phyloP scores from a whole-genome alignment of 495 filamentous ascomycete species.

The Hypoxylon perforatum region DNA sequence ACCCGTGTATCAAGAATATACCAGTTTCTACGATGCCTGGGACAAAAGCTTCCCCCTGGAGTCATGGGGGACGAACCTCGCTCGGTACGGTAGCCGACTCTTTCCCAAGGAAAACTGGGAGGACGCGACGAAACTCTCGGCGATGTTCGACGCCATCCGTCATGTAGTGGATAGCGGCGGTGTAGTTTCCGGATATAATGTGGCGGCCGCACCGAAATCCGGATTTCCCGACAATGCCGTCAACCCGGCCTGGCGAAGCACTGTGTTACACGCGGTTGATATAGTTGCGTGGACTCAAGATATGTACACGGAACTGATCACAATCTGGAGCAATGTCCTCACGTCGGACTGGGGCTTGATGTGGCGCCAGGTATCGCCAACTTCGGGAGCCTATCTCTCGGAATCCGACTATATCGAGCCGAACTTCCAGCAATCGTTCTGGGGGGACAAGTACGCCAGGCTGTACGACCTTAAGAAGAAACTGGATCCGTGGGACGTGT shows the following conservation, averaged over 20 bases:
- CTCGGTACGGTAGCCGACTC: constrained; percentile 59
- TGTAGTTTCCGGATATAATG: constrained; percentile 61
- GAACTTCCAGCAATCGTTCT: constrained; percentile 66
- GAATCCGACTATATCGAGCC: constrained; percentile 65
- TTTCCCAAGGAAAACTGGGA: constrained; percentile 64
- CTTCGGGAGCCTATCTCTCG: constrained; percentile 52
- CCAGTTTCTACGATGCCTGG: constrained; percentile 62
- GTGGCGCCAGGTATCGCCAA: constrained; percentile 53
- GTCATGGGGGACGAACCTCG: constrained; percentile 52
- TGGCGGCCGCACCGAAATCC: constrained; percentile 54
- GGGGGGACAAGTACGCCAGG: constrained; percentile 56
- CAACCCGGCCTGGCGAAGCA: constrained; percentile 63
- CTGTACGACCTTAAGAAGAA: constrained; percentile 60
- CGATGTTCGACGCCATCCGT: constrained; percentile 58
- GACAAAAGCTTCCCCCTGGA: constrained; percentile 60
- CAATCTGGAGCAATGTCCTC: constrained; percentile 56
- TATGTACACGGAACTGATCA: constrained; percentile 51
- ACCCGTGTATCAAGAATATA: constrained; percentile 62
- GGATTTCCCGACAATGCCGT: constrained; percentile 53
- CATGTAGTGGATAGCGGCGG: constrained; percentile 56
- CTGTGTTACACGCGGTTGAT: constrained; percentile 59
- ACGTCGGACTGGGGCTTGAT: constrained; percentile 61
- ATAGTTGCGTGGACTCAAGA: constrained; percentile 52
- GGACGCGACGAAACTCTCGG: constrained; percentile 47
- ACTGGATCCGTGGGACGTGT: constrained; percentile 60